Evolutionary conservation across 2,329 filamentous ascomycete genomes (phyloP).

Genomic region (Pseudogymnoascus sp.): DNA sequence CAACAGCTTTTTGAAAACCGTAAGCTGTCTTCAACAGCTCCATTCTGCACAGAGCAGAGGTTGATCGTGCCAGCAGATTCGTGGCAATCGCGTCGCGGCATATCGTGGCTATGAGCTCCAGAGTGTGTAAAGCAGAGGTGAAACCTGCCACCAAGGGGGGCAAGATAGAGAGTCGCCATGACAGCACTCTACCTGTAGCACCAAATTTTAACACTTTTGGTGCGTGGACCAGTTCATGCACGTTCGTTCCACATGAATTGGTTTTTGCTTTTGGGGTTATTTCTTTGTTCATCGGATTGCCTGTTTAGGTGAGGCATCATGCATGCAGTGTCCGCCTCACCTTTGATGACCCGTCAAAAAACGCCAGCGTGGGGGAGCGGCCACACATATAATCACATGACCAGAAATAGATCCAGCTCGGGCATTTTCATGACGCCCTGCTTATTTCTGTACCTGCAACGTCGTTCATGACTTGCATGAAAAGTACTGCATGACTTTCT

Average conservation of each 20-base stretch:
- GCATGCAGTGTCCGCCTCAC: background rate
- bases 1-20: background rate
- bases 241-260: background rate
- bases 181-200: background rate
- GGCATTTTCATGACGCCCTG: background rate
- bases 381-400: background rate
- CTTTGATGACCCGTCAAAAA: background rate
- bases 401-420: background rate
- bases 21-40: background rate
- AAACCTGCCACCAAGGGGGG: background rate
- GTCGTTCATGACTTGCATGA: constrained; percentile 7
- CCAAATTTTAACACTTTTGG: background rate
- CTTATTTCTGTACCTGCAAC: constrained; percentile 8
- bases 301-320: constrained; percentile 4
- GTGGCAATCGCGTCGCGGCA: background rate
- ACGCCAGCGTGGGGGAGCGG: background rate
- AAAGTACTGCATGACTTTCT: background rate
- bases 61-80: background rate
- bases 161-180: background rate
- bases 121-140: background rate
- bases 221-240: constrained; percentile 2
- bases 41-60: background rate
- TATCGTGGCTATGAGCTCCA: background rate
- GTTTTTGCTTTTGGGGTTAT: background rate
- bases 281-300: background rate